Base-by-base conservation (phyloP, 129 eudicot species). In the Arctium minus region DNA sequence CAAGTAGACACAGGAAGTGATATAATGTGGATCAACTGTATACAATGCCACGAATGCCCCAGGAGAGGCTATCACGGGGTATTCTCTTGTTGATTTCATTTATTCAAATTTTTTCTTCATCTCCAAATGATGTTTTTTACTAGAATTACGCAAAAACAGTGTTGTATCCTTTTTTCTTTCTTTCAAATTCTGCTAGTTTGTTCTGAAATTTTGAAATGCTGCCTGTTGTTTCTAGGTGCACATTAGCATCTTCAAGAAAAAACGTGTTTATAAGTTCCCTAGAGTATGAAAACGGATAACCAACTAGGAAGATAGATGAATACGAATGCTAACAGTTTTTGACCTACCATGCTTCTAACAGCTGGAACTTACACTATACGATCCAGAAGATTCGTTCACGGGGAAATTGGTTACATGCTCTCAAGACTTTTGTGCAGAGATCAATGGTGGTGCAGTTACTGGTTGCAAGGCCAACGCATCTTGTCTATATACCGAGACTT, bases 301-400 rank as follows among this genome's bases (percentile, higher is more conserved):
- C 5, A 22, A 6, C 7, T 67, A 18, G 32, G 35, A 29, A 67
- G 33, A 8, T 67, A 27, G 71, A 62, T 46, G 76, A 22, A 68
- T 74, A 44, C 68, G 30, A 82, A 68, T 46, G 86, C 77, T 76
- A 76, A 76, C 77, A 50, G 77, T 37, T 82, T 73, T 69, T 70
- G 77, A 76, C 86, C 60, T 46, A 36, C 18, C n/a, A 31, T 80
- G n/a, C 36, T 84, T 83, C 53, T 82, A 73, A 82, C 97, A 94
- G 97, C 88, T 94, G 84, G 92, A 90, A 75, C 96, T 94, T 74
- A 89, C 97, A 6, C 92, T 86, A 31, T 94, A 94, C 85, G 50
- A 91, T 81, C 96, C 91, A 56, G 87, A 84, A 73, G 94, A 90
- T 69, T 92, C 98, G 17, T 79, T 91, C 37, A 92, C 98, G 53